phyloP scores from a whole-genome alignment of 768 basidiomycete species.

The Russula griseocarnosa region DNA sequence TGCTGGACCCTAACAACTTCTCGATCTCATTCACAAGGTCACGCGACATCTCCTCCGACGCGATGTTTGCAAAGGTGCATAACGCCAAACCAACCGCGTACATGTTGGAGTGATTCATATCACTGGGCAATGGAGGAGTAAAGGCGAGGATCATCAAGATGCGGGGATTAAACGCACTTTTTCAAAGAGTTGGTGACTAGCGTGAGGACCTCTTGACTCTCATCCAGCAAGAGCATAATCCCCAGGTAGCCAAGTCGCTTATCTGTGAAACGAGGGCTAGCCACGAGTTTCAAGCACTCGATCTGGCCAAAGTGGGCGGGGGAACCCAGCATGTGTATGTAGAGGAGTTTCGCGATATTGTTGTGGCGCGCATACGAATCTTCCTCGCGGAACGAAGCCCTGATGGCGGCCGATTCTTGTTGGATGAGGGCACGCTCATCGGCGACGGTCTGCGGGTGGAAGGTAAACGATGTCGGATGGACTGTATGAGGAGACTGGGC shows the following conservation, averaged over 20 bases:
- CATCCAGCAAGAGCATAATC: constrained; percentile 95
- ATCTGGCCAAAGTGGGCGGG: constrained; percentile 99
- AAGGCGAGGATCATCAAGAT: constrained; percentile 13
- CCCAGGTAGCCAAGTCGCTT: constrained; percentile 95
- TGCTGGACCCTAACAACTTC: constrained; percentile 93
- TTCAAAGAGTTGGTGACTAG: constrained; percentile 97
- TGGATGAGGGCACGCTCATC: constrained; percentile 97
- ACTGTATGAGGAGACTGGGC: constrained; percentile 1
- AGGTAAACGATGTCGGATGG: constrained; percentile 22
- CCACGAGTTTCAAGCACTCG: constrained; percentile 91
- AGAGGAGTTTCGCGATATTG: constrained; percentile 96
- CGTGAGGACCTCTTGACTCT: constrained; percentile 96
- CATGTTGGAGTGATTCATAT: constrained; percentile 99
- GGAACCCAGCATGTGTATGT: constrained; percentile 98
- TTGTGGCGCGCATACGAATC: constrained; percentile 93
- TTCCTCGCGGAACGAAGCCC: constrained; percentile 95
- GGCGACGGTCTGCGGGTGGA: constrained; percentile 74
- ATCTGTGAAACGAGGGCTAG: constrained; percentile 92
- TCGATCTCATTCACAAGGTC: constrained; percentile 98
- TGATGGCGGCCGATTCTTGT: constrained; percentile 95
- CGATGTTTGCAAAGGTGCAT: constrained; percentile 98
- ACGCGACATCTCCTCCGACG: constrained; percentile 98
- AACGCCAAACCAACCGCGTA: constrained; percentile 96
- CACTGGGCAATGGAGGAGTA: constrained; percentile 48
- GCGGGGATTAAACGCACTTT: constrained; percentile 58